Conservation (phyloP, 176 grass and related monocot genomes). For the Aegilops tauschii region DNA sequence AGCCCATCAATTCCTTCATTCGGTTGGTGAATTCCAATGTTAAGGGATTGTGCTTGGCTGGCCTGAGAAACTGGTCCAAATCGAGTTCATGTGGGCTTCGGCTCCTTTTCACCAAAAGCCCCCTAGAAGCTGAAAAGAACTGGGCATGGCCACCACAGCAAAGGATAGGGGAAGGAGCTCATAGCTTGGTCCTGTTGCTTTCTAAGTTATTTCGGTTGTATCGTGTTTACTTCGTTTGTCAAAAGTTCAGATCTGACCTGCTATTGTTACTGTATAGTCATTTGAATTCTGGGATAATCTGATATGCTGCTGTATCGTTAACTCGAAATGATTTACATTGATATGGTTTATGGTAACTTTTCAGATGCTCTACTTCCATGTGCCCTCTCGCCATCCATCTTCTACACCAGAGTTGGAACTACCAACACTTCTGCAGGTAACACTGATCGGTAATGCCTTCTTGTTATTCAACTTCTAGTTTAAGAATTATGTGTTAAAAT, state of each 20-base stretch:
- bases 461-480: background rate
- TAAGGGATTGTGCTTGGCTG: no score
- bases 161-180: background rate
- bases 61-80: no score
- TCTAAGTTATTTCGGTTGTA: background rate
- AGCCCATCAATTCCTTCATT: no score
- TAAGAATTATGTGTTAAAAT: constrained; percentile 2
- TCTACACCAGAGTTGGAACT: constrained; percentile 74
- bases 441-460: background rate
- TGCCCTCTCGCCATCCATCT: constrained; percentile 80
- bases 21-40: no score
- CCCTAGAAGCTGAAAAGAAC: no score
- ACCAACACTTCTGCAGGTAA: constrained; percentile 90
- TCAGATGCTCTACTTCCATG: constrained; percentile 93
- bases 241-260: background rate
- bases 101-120: no score
- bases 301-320: background rate
- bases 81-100: no score
- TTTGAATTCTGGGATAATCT: constrained; percentile 7
- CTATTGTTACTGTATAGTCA: constrained; percentile 2
- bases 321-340: constrained; percentile 19
- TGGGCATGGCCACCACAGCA: background rate
- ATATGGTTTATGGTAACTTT: constrained; percentile 24
- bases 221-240: background rate
- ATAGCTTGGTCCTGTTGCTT: background rate